A percentile compares a stretch with the other conserved stretches of the same genome.
Conservation (phyloP, 2,329 filamentous ascomycete genomes). For the Aspergillus neotritici region DNA sequence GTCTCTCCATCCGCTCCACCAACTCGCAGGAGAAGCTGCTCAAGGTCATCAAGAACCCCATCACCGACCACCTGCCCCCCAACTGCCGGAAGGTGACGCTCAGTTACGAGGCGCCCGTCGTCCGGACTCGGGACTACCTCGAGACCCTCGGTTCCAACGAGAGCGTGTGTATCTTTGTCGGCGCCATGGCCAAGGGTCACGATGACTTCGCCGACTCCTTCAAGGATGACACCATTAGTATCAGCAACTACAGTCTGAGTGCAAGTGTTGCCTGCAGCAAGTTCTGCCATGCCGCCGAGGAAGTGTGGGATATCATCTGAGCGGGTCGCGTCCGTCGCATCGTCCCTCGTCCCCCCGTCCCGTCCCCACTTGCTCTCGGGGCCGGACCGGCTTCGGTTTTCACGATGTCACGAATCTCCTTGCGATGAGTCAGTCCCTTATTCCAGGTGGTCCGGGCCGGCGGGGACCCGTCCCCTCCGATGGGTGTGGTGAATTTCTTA, state of each 20-base stretch:
- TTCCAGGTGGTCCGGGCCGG: no score
- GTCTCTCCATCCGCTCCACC: constrained; percentile 90
- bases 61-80: constrained; percentile 90
- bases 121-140: constrained; percentile 84
- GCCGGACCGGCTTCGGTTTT: constrained; percentile 11
- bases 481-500: no score
- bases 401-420: constrained; percentile 29
- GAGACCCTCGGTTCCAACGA: constrained; percentile 71
- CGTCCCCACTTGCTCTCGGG: constrained; percentile 2
- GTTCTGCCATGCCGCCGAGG: constrained; percentile 97
- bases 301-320: constrained; percentile 90
- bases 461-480: no score
- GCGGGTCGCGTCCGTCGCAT: neutral
- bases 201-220: constrained; percentile 92
- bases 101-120: constrained; percentile 84
- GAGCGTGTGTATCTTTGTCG: constrained; percentile 96
- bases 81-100: constrained; percentile 98
- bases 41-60: constrained; percentile 95
- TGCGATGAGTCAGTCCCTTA: constrained; percentile 14
- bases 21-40: constrained; percentile 96
- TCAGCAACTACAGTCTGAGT: constrained; percentile 96
- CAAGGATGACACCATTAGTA: constrained; percentile 95
- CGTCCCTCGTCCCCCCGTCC: no score
- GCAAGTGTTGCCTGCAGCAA: constrained; percentile 99
- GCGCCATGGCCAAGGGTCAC: constrained; percentile 94